Percentiles rank a stretch among this genome's conserved stretches.
These are phyloP conservation scores for Perkinsus olseni DNA, from an alignment of 169 alveolate genomes.

Conservation along the genomic window DNA sequence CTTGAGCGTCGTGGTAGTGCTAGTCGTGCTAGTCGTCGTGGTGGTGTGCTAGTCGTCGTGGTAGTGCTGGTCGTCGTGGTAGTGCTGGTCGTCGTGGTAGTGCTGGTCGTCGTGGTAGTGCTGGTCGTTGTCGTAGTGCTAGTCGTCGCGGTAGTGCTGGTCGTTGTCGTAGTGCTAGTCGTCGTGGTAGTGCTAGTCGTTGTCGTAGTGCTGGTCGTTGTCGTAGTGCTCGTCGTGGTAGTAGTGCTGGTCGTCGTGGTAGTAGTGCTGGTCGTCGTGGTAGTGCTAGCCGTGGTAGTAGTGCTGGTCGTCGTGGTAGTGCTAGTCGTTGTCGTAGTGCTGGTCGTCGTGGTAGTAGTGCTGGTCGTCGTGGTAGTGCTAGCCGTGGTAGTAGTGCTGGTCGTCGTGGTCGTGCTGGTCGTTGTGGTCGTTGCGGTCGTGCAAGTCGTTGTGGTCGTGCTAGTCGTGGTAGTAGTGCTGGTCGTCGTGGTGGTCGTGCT, in stretches of 20 bases:
- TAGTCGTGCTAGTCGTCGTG: too few relatives aligned
- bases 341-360: constrained; percentile 26
- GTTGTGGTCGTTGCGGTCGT: constrained; percentile 26
- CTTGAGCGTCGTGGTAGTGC: too few relatives aligned
- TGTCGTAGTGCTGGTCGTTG: constrained; percentile 8
- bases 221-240: constrained; percentile 8
- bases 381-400: constrained; percentile 18
- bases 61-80: too few relatives aligned
- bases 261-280: constrained; percentile 17
- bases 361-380: constrained; percentile 24
- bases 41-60: too few relatives aligned
- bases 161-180: constrained; percentile 12
- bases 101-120: too few relatives aligned
- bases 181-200: neutral
- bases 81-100: too few relatives aligned
- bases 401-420: constrained; percentile 27
- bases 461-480: constrained; percentile 23
- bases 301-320: constrained; percentile 23
- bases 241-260: constrained; percentile 11
- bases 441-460: constrained; percentile 26
- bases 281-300: constrained; percentile 24
- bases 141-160: constrained; percentile 12
- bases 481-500: constrained; percentile 32
- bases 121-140: neutral
- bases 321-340: constrained; percentile 8